Evolutionary conservation across 2,329 filamentous ascomycete species (phyloP).

Genomic region (Verticillium isaacii): DNA sequence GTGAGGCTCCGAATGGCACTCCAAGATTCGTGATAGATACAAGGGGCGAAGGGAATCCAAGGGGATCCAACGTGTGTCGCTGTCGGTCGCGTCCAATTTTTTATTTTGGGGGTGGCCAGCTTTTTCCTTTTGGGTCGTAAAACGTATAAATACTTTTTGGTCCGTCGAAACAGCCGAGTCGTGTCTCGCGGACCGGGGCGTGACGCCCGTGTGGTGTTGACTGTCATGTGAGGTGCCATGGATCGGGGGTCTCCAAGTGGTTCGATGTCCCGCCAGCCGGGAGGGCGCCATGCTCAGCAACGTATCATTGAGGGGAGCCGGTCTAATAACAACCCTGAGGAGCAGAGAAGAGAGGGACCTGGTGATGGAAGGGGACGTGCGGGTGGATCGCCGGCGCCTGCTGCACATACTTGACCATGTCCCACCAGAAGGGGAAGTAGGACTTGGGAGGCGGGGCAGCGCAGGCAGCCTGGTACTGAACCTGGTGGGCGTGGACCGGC

Average conservation of each 20-base stretch:
- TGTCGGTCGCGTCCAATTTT: background rate
- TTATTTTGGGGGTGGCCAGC: background rate
- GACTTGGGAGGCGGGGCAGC: slow-evolving; percentile 34
- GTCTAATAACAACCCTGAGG: slow-evolving; percentile 47
- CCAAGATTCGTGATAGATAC: background rate
- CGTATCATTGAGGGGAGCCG: background rate
- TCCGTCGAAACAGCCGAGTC: background rate
- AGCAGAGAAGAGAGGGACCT: slow-evolving; percentile 45
- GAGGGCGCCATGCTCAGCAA: background rate
- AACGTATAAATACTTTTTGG: background rate
- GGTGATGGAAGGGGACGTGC: slow-evolving; percentile 46
- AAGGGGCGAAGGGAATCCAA: background rate
- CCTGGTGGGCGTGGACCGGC: slow-evolving; percentile 25
- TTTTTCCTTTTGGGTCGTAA: background rate
- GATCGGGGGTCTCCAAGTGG: background rate
- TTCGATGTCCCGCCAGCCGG: background rate
- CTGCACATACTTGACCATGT: slow-evolving; percentile 47
- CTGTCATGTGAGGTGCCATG: background rate
- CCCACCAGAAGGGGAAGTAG: slow-evolving; percentile 42
- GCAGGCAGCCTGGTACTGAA: slow-evolving; percentile 18
- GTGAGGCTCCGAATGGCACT: background rate
- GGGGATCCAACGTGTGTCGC: background rate
- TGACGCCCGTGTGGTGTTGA: background rate
- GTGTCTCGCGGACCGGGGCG: background rate
- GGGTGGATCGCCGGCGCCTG: slow-evolving; percentile 43